Evolutionary conservation across 768 basidiomycete genomes (phyloP).

Genomic region (Grammothele lineata): DNA sequence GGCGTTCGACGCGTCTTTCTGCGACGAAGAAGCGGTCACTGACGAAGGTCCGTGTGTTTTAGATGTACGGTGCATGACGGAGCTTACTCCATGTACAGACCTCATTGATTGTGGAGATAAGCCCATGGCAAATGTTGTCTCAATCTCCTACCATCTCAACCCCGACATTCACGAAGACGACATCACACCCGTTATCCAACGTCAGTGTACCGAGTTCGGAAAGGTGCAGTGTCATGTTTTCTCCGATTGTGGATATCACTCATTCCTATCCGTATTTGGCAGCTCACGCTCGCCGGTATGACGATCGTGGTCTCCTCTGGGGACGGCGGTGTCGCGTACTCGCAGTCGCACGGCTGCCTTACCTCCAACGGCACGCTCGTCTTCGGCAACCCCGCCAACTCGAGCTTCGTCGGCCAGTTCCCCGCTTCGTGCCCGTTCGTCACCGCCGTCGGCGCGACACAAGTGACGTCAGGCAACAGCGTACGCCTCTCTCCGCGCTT

Average conservation of each 20-base stretch:
- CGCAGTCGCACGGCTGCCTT: slow-evolving; percentile 28
- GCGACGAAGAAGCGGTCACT: slow-evolving; percentile 41
- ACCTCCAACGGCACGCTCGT: slow-evolving; percentile 20
- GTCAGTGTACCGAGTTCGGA: slow-evolving; percentile 42
- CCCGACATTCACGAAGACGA: slow-evolving; percentile 15
- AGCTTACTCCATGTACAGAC: slow-evolving; percentile 8
- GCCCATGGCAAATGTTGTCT: slow-evolving; percentile 32
- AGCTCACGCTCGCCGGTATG: slow-evolving; percentile 26
- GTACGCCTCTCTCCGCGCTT: not conserved
- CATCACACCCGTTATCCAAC: slow-evolving; percentile 24
- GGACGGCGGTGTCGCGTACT: slow-evolving; percentile 34
- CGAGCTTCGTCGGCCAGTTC: not conserved
- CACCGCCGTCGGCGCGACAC: slow-evolving; percentile 30
- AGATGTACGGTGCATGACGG: not conserved
- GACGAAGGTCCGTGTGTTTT: slow-evolving; percentile 38
- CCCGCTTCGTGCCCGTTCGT: slow-evolving; percentile 35
- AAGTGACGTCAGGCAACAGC: slow-evolving; percentile 23
- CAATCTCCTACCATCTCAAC: slow-evolving; percentile 32
- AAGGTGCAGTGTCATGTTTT: too few relatives aligned
- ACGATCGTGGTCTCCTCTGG: slow-evolving; percentile 40
- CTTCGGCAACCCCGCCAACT: not conserved
- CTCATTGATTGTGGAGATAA: slow-evolving; percentile 29
- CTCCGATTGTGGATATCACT: too few relatives aligned
- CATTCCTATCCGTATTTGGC: too few relatives aligned
- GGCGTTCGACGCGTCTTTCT: slow-evolving; percentile 40